phyloP scores from a whole-genome alignment of 2,329 filamentous ascomycete genomes.

The Claviceps spartinae region DNA sequence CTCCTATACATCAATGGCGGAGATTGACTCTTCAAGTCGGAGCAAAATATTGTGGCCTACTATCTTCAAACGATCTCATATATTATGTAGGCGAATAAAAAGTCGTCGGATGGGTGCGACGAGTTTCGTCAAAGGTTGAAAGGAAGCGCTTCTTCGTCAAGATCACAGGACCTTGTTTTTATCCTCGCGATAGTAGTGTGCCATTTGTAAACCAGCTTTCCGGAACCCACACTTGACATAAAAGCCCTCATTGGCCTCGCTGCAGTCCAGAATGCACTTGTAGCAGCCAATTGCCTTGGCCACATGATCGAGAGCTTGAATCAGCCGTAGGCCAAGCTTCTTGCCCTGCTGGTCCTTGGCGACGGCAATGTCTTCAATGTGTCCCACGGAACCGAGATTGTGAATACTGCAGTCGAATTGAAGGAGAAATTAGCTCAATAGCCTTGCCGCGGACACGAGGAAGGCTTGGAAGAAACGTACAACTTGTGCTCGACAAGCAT shows the following conservation, averaged over 20 bases:
- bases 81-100: background rate
- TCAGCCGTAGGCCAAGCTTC: slow-evolving; percentile 84
- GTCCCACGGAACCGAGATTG: slow-evolving; percentile 69
- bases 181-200: slow-evolving; percentile 68
- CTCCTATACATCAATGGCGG: too few relatives aligned
- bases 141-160: background rate
- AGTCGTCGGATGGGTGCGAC: background rate
- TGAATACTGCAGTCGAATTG: slow-evolving; percentile 46
- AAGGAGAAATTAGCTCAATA: slow-evolving; percentile 8
- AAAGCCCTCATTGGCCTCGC: slow-evolving; percentile 90
- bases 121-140: background rate
- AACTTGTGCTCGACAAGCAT: slow-evolving; percentile 91
- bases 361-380: slow-evolving; percentile 97
- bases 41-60: background rate
- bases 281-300: slow-evolving; percentile 86
- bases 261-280: slow-evolving; percentile 94
- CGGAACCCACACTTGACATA: slow-evolving; percentile 97
- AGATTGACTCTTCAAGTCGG: background rate
- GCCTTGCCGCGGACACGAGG: background rate
- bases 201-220: slow-evolving; percentile 88
- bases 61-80: background rate
- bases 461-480: slow-evolving; percentile 33
- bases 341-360: slow-evolving; percentile 93
- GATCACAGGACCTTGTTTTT: slow-evolving; percentile 30
- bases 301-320: slow-evolving; percentile 83